A percentile compares a stretch with the other conserved stretches of the same genome.
phyloP scores from a whole-genome alignment of 305 asterid genomes.

The Fraxinus baroniana region DNA sequence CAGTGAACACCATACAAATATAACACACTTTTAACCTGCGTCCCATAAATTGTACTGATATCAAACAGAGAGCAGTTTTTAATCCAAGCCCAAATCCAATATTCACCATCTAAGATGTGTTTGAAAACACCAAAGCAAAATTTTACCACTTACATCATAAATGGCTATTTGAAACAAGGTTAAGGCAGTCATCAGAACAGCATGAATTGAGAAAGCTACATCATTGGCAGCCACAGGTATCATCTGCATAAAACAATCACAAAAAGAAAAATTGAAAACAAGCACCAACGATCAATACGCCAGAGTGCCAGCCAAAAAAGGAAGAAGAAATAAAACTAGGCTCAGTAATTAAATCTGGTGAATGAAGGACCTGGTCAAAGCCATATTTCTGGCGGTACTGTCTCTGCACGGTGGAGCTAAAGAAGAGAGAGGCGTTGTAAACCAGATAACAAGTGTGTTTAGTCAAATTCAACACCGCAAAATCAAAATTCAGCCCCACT shows the following conservation, averaged over 20 bases:
- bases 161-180: constrained; percentile 73
- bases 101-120: background rate
- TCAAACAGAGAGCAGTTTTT: background rate
- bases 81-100: background rate
- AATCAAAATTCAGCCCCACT: constrained; percentile 89
- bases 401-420: constrained; percentile 66
- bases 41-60: background rate
- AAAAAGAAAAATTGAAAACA: background rate
- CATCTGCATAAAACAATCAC: constrained; percentile 53
- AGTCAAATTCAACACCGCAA: constrained; percentile 74
- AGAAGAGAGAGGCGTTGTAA: constrained; percentile 84
- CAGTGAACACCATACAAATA: background rate
- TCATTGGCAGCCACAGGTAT: constrained; percentile 96
- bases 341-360: background rate
- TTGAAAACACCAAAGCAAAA: background rate
- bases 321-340: background rate
- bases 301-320: background rate
- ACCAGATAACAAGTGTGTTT: constrained; percentile 87
- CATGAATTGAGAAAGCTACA: constrained; percentile 89
- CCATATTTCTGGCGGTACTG: constrained; percentile 77
- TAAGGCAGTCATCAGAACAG: constrained; percentile 72
- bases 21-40: background rate
- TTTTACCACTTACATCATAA: constrained; percentile 59
- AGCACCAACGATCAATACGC: background rate
- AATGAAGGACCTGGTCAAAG: constrained; percentile 45